Evolutionary conservation across 768 basidiomycete genomes (phyloP).

Genomic region (Hypsizygus marmoreus): DNA sequence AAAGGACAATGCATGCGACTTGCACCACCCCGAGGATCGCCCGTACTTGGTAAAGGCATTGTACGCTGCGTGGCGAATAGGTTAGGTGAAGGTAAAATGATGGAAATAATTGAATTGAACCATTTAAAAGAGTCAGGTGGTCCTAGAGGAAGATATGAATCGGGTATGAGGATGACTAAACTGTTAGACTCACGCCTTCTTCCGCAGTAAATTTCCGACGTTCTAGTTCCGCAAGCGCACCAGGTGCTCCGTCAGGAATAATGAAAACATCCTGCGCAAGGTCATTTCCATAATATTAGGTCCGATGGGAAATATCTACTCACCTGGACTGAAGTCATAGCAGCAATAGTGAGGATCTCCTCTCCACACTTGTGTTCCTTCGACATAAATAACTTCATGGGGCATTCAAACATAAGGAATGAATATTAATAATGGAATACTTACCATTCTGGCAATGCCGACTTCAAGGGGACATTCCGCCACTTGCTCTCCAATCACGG

Average conservation of each 20-base stretch:
- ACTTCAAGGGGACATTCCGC: conserved; percentile 95
- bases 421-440: conserved; percentile 19
- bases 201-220: conserved; percentile 96
- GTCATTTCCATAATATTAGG: not conserved
- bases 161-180: conserved; percentile 8
- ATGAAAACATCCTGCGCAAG: conserved; percentile 79
- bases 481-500: conserved; percentile 77
- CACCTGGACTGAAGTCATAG: conserved; percentile 92
- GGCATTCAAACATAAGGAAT: not conserved
- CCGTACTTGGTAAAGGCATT: conserved; percentile 89
- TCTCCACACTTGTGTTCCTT: conserved; percentile 89
- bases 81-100: conserved; percentile 1
- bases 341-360: conserved; percentile 93
- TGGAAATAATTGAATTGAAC: conserved; percentile 36
- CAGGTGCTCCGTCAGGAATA: conserved; percentile 81
- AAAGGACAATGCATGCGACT: conserved; percentile 88
- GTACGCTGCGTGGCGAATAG: conserved; percentile 57
- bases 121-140: conserved; percentile 92
- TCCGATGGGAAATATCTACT: not conserved
- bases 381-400: conserved; percentile 76
- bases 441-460: conserved; percentile 90
- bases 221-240: conserved; percentile 89
- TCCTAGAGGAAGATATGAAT: conserved; percentile 54
- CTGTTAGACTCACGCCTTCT: conserved; percentile 73
- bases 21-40: conserved; percentile 90